Conservation (phyloP, 169 alveolate genomes). For the Plasmodium vivax region DNA sequence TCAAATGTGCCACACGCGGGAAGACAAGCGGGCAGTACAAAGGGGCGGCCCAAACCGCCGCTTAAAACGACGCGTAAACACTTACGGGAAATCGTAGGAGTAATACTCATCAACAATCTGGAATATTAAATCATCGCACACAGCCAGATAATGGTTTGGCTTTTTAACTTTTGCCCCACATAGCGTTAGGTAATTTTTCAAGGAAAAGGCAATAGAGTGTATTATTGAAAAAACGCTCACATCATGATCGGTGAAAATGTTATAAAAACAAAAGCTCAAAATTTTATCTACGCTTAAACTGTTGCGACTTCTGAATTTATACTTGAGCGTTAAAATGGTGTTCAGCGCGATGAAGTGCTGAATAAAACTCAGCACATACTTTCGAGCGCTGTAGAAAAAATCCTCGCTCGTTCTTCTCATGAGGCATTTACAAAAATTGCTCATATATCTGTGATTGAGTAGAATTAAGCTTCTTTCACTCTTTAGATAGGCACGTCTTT, state of each 20-base stretch:
- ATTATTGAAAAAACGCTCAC: slow-evolving; percentile 37
- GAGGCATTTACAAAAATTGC: slow-evolving; percentile 21
- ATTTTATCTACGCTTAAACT: slow-evolving; percentile 9
- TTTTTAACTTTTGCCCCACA: slow-evolving; percentile 54
- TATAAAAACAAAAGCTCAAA: slow-evolving; percentile 38
- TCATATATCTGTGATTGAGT: slow-evolving; percentile 17
- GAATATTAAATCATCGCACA: slow-evolving; percentile 34
- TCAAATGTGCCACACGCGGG: not conserved
- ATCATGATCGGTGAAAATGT: slow-evolving; percentile 42
- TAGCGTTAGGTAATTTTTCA: slow-evolving; percentile 19
- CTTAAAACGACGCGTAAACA: not conserved
- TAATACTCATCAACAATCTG: slow-evolving; percentile 25
- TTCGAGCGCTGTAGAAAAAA: slow-evolving; percentile 59
- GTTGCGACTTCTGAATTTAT: slow-evolving; percentile 8
- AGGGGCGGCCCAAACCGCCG: not conserved
- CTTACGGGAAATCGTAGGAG: slow-evolving; percentile 45
- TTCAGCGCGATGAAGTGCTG: slow-evolving; percentile 31
- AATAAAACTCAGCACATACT: slow-evolving; percentile 28
- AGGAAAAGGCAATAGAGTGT: slow-evolving; percentile 44
- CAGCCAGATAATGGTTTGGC: slow-evolving; percentile 9
- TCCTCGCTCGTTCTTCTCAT: slow-evolving; percentile 19
- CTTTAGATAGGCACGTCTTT: not conserved
- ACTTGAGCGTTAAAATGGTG: slow-evolving; percentile 28
- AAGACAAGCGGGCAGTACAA: not conserved
- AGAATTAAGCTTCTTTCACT: not conserved